Conservation (phyloP, 257 asterid species). For the Nicotiana attenuata region DNA sequence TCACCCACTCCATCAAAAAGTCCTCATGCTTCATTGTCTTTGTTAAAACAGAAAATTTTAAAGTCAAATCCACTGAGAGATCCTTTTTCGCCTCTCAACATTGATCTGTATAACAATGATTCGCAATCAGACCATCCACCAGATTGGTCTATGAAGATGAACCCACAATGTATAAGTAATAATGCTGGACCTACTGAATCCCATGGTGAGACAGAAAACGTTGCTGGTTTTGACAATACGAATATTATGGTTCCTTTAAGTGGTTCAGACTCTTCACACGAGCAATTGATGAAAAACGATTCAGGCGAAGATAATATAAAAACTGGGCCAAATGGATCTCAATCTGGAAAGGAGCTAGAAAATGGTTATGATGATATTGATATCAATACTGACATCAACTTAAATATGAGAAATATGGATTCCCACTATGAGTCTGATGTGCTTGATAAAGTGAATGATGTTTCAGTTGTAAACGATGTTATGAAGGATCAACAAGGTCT, state of each 20-base stretch:
- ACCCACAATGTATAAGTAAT: slow-evolving; percentile 18
- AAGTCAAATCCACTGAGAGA: slow-evolving; percentile 48
- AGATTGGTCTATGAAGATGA: slow-evolving; percentile 31
- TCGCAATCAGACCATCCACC: slow-evolving; percentile 25
- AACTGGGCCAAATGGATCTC: slow-evolving; percentile 10
- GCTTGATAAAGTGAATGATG: slow-evolving; percentile 5
- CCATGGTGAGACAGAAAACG: slow-evolving; percentile 3
- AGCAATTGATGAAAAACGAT: background rate
- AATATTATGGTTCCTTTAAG: background rate
- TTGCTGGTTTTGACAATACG: background rate
- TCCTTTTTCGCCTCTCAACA: slow-evolving; percentile 52
- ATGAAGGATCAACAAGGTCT: background rate
- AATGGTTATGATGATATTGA: slow-evolving; percentile 1
- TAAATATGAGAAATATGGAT: slow-evolving; percentile 9
- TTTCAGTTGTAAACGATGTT: background rate
- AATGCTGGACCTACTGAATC: slow-evolving; percentile 29
- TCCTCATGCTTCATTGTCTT: slow-evolving; percentile 50
- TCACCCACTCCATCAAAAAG: slow-evolving; percentile 72
- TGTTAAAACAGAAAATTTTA: slow-evolving; percentile 38
- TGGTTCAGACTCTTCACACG: slow-evolving; percentile 7
- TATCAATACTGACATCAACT: background rate
- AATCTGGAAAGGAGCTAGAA: background rate
- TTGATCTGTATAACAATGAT: slow-evolving; percentile 19
- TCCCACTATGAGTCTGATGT: background rate
- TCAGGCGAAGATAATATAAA: background rate